Evolutionary conservation across 1,139 yeast species (phyloP), one percentile per base, ranked within the genome.

Genomic region (Pichia sp.): DNA sequence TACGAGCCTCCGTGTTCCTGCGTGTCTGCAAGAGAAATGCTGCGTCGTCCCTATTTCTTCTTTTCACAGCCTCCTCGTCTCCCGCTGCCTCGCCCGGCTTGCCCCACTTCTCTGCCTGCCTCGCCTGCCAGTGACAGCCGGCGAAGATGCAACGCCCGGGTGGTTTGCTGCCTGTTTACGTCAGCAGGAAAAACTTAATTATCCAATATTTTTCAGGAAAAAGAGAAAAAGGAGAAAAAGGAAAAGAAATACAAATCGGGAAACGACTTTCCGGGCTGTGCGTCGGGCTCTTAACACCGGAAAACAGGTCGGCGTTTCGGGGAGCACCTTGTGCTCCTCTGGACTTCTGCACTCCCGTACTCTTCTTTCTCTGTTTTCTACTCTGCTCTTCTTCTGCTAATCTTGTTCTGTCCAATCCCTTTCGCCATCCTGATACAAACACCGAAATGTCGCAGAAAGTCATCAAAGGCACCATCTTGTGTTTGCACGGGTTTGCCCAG

Each of bases 401-500:
- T 8, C 10, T 40, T 9, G 12, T n/a, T 40, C 17, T 40, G 10
- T 42, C 27, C 17, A 29, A 6, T 10, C 30, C 27, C 17, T 42
- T 20, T n/a, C 24, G 12, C 5, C 10, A 42, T 16, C 12, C 27
- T 2, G 10, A 10, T n/a, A 20, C 31, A 27, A 12, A 16, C 14
- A 42, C 46, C 30, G 45, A 36, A 42, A 61, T 60, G 63, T 54
- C 61, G 10, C 58, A 58, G 40, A 63, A 55, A 41, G 61, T 61
- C 2, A 46, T 65, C 34, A 67, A 63, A 49, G 72, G 72, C 36
- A 64, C 67, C 17, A 55, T 69, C 17, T 57, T 70, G 27, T 69
- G 71, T 53, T 59, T 70, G 12, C 73, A 70, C 46, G 73, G 73
- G 12, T 70, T 68, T 59, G 72, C 71, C 42, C 95, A 90, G 73